Conservation (phyloP, 1,284 basidiomycete genomes). For the Kwoniella shivajii region DNA sequence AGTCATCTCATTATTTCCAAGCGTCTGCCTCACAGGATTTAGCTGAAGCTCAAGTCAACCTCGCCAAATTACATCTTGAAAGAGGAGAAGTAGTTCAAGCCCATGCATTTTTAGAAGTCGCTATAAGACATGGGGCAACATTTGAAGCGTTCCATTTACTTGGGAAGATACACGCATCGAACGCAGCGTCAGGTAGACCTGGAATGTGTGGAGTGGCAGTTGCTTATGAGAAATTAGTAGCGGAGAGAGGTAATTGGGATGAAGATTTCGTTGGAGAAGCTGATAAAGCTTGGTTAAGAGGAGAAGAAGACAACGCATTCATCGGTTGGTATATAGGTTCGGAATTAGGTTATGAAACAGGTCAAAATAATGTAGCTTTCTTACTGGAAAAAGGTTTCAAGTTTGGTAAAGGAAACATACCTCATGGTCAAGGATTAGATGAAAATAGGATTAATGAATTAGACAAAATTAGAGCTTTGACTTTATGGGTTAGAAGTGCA, state of each 20-base stretch:
- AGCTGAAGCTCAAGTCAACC: conserved; percentile 85
- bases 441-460: not conserved
- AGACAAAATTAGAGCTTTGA: conserved; percentile 64
- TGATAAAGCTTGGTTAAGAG: conserved; percentile 74
- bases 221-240: conserved; percentile 78
- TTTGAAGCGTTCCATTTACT: conserved; percentile 93
- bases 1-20: conserved; percentile 70
- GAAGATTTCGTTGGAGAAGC: conserved; percentile 81
- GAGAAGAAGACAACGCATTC: conserved; percentile 63
- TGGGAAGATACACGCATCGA: conserved; percentile 70
- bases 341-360: conserved; percentile 87
- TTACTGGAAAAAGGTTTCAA: conserved; percentile 71
- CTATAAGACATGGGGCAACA: conserved; percentile 78
- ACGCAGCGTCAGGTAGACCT: conserved; percentile 57
- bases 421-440: not conserved
- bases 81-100: conserved; percentile 58
- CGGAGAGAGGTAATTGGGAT: conserved; percentile 85
- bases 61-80: conserved; percentile 77
- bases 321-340: conserved; percentile 94
- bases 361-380: conserved; percentile 94
- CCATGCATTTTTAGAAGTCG: conserved; percentile 73
- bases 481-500: conserved; percentile 92
- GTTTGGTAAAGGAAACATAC: not conserved
- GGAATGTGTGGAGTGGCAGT: conserved; percentile 78
- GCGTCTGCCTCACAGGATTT: conserved; percentile 81